Evolutionary conservation across 2,329 filamentous ascomycete genomes (phyloP).

Genomic region (Coniella lustricola): DNA sequence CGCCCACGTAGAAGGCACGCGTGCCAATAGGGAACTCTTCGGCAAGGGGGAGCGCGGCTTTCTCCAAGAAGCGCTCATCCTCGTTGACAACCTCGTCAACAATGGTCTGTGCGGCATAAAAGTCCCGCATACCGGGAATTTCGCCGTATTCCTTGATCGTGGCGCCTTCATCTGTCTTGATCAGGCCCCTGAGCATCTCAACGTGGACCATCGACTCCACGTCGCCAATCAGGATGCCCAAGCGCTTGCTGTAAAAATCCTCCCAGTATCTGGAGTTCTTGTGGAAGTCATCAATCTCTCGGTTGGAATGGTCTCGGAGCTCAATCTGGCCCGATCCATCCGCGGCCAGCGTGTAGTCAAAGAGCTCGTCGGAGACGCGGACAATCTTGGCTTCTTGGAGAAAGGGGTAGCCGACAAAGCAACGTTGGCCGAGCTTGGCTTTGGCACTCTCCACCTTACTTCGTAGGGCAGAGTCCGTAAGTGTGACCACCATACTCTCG

Average conservation of each 20-base stretch:
- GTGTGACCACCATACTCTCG: conserved; percentile 88
- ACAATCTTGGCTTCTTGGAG: conserved; percentile 88
- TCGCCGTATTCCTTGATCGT: conserved; percentile 88
- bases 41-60: conserved; percentile 76
- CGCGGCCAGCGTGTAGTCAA: conserved; percentile 70
- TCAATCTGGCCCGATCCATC: conserved; percentile 56
- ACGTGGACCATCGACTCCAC: conserved; percentile 89
- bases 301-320: conserved; percentile 62
- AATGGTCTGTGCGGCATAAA: conserved; percentile 85
- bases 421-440: conserved; percentile 72
- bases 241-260: conserved; percentile 78
- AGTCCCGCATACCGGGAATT: conserved; percentile 76
- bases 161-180: conserved; percentile 84
- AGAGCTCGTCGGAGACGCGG: conserved; percentile 86
- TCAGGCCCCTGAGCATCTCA: conserved; percentile 85
- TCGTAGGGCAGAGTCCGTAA: conserved; percentile 66
- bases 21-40: conserved; percentile 84
- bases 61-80: conserved; percentile 89
- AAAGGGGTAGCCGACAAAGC: conserved; percentile 92
- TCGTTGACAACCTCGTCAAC: conserved; percentile 87
- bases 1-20: conserved; percentile 86
- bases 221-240: conserved; percentile 78
- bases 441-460: conserved; percentile 68
- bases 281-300: conserved; percentile 74
- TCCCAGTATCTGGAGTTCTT: conserved; percentile 82